Base-by-base conservation (phyloP, 2,329 filamentous ascomycete genomes). In the Rasamsonia emersonii region DNA sequence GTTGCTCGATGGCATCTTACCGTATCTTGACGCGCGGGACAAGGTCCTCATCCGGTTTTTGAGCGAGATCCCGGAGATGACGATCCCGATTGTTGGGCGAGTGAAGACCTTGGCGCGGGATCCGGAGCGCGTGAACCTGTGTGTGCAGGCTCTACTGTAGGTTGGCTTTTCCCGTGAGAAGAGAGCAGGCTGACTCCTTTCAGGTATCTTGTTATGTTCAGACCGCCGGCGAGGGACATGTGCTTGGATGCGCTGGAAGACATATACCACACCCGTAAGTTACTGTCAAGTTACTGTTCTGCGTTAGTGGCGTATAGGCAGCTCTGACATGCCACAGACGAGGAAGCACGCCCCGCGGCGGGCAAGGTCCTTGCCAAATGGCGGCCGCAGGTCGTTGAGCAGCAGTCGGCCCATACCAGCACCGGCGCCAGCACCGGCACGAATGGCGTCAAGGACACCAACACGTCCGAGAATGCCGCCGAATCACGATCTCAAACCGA, bases 1-100 rank as follows among this genome's bases (percentile, higher is more conserved):
- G 38, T 69, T 96, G n/a, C 69, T 98, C 11, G 86, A 95, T 51
- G 83, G 83, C 2, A 85, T 98, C 47, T 62, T 93, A 19, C 84
- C 85, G 3, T 96, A 94, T 55, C 68, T 96, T n/a, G 86, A 95
- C 51, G 75, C 80, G 2, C 82, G 85, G 39, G 91, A 98, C 54
- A 89, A 91, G 56, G 74, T 93, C 14, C 65, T 98, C 35, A 88
- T 93, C 17, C 77, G 91, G 20, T 93, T 96, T 52, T 64, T 98
- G 26, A 88, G 86, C 30, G 91, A 98, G 58, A 79, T 98, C 19
- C 91, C 91, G 0, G 79, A 82, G 24, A 68, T 98, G 19, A 85
- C 78, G 39, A 58, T 66, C 19, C 69, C 73, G 8, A 77, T 96
- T 39, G 68, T 96, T 2, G 70, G 78, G 28, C 74, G 82, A 30